Conservation (phyloP, 768 basidiomycete genomes). For the Panaeolus cyanescens region DNA sequence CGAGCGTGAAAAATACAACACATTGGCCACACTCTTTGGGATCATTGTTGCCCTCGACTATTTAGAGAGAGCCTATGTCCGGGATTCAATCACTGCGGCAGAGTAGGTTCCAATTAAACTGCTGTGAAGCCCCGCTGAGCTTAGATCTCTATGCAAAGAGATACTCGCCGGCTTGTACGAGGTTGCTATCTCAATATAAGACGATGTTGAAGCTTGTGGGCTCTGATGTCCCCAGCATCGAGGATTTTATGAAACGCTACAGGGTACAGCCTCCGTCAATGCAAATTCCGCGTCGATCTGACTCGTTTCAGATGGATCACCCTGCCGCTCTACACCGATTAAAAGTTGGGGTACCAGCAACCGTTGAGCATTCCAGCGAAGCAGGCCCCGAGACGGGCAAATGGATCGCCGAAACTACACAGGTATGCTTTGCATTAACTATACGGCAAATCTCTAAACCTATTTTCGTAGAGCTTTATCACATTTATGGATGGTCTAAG, state of each 20-base stretch:
- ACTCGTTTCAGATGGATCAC: conserved; percentile 38
- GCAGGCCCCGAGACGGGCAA: conserved; percentile 92
- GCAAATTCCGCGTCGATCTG: background rate
- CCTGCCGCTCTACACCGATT: conserved; percentile 91
- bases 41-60: conserved; percentile 93
- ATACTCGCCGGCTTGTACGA: conserved; percentile 95
- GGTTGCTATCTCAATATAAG: conserved; percentile 95
- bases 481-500: conserved; percentile 99
- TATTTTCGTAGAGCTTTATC: conserved; percentile 76
- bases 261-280: conserved; percentile 41
- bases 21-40: conserved; percentile 87
- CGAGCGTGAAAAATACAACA: conserved; percentile 87
- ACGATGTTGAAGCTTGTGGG: conserved; percentile 94
- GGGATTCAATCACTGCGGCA: conserved; percentile 86
- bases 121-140: conserved; percentile 24
- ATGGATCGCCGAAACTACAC: conserved; percentile 97
- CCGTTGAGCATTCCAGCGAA: conserved; percentile 93
- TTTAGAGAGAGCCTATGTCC: conserved; percentile 92
- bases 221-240: conserved; percentile 82
- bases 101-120: conserved; percentile 62
- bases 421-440: conserved; percentile 48
- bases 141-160: conserved; percentile 51
- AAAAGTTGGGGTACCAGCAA: conserved; percentile 93
- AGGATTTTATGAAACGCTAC: conserved; percentile 91
- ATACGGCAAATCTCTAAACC: background rate